Percentiles rank a stretch among this genome's conserved stretches.
These are phyloP conservation scores for Rhinocladiella similis DNA, from an alignment of 2,329 filamentous ascomycete genomes.

Conservation along the genomic window DNA sequence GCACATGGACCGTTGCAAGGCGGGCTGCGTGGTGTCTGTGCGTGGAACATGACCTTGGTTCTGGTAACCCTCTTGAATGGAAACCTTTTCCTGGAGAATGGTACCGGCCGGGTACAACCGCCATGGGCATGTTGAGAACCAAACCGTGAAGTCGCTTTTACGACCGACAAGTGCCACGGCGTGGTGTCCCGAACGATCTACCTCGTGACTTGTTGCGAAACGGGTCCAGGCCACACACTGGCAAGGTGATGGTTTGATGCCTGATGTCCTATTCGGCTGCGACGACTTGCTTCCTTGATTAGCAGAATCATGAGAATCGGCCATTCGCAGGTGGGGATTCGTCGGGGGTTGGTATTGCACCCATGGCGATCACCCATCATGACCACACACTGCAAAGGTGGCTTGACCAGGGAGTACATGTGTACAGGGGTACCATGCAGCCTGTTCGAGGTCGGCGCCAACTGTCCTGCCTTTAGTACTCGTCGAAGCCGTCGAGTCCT, in stretches of 20 bases:
- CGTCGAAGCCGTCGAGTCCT: slow-evolving; percentile 19
- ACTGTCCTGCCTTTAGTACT: slow-evolving; percentile 17
- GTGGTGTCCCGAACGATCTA: neutral
- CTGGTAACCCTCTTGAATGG: slow-evolving; percentile 2
- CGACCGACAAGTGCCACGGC: slow-evolving; percentile 8
- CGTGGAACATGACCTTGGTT: slow-evolving; percentile 8
- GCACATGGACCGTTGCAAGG: slow-evolving; percentile 7
- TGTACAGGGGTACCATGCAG: slow-evolving; percentile 14
- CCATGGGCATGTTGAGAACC: slow-evolving; percentile 1
- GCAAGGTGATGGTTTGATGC: neutral
- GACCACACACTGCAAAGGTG: neutral
- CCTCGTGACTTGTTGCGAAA: slow-evolving; percentile 12
- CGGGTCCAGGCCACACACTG: neutral
- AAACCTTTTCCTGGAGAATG: slow-evolving; percentile 4
- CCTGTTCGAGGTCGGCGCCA: slow-evolving; percentile 19
- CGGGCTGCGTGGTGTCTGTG: slow-evolving; percentile 17
- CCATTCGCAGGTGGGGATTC: neutral
- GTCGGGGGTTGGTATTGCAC: slow-evolving; percentile 7
- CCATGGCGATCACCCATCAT: neutral
- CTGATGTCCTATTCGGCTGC: neutral
- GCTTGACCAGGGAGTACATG: slow-evolving; percentile 9
- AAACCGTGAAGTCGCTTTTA: neutral
- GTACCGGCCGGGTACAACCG: slow-evolving; percentile 16
- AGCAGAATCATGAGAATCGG: neutral
- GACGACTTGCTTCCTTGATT: slow-evolving; percentile 3